Evolutionary conservation across 1,139 yeast species (phyloP).

Genomic region (Wickerhamomyces sp.): DNA sequence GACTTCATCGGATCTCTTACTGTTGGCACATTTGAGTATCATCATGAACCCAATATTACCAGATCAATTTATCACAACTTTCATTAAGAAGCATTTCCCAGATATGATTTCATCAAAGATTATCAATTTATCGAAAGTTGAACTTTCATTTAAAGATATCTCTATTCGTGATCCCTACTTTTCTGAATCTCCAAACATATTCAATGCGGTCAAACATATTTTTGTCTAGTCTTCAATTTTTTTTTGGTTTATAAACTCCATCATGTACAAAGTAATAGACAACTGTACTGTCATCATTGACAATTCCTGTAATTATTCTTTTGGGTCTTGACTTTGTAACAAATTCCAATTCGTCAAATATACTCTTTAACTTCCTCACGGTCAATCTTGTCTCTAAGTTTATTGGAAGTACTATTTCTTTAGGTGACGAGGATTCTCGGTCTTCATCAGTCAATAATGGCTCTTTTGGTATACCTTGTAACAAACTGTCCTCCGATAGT

Average conservation of each 20-base stretch:
- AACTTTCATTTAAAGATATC: constrained; percentile 6
- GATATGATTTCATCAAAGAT: constrained; percentile 16
- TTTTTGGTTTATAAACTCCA: constrained; percentile 59
- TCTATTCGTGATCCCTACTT: constrained; percentile 17
- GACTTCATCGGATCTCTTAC: constrained; percentile 31
- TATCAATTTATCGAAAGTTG: constrained; percentile 4
- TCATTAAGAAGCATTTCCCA: constrained; percentile 29
- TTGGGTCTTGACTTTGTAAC: constrained; percentile 30
- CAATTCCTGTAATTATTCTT: constrained; percentile 48
- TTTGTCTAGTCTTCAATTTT: constrained; percentile 28
- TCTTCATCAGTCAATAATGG: constrained; percentile 26
- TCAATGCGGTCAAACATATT: constrained; percentile 14
- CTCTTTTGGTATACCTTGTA: constrained; percentile 29
- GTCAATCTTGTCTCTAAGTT: constrained; percentile 29
- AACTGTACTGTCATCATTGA: constrained; percentile 61
- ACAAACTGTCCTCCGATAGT: constrained; percentile 13
- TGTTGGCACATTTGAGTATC: constrained; percentile 37
- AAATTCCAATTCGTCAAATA: constrained; percentile 25
- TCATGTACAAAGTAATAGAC: constrained; percentile 62
- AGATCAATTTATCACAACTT: constrained; percentile 37
- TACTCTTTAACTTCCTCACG: constrained; percentile 23
- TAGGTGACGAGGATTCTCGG: constrained; percentile 6
- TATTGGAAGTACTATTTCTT: constrained; percentile 30
- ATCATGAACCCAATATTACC: constrained; percentile 37
- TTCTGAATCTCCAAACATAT: constrained; percentile 19